phyloP scores from a whole-genome alignment of 1,139 yeast genomes.

The Geotrichum carabidarum region DNA sequence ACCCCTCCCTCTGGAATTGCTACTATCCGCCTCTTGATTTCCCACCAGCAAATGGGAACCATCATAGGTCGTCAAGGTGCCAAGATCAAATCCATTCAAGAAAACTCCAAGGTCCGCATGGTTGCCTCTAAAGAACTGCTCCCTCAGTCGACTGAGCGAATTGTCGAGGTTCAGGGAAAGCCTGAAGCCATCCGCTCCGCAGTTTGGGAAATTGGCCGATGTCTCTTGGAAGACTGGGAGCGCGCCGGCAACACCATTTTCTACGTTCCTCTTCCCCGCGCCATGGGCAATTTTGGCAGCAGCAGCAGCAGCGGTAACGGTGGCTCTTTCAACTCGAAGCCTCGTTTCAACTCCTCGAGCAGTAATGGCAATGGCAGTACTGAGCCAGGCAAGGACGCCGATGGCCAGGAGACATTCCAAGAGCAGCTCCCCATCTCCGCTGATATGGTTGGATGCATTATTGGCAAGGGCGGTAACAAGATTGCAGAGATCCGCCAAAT shows the following conservation, averaged over 20 bases:
- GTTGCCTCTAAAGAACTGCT: slow-evolving; percentile 83
- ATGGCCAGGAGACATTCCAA: slow-evolving; percentile 36
- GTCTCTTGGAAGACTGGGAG: slow-evolving; percentile 66
- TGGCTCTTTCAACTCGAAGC: neutral
- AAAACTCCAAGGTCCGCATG: slow-evolving; percentile 64
- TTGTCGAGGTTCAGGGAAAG: slow-evolving; percentile 83
- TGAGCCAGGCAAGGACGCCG: slow-evolving; percentile 12
- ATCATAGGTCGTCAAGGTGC: slow-evolving; percentile 82
- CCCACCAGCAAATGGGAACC: slow-evolving; percentile 87
- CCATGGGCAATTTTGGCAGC: slow-evolving; percentile 11
- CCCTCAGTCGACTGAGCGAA: slow-evolving; percentile 79
- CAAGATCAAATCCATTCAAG: slow-evolving; percentile 77
- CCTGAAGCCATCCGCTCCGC: slow-evolving; percentile 58
- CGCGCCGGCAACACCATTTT: slow-evolving; percentile 58
- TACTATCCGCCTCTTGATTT: slow-evolving; percentile 65
- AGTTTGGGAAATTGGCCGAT: slow-evolving; percentile 59
- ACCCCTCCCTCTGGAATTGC: slow-evolving; percentile 50
- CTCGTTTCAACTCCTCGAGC: slow-evolving; percentile 12
- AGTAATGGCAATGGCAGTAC: slow-evolving; percentile 14
- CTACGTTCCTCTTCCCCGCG: slow-evolving; percentile 54
- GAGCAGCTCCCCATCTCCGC: slow-evolving; percentile 58
- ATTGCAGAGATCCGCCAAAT: slow-evolving; percentile 80
- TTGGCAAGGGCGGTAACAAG: slow-evolving; percentile 81
- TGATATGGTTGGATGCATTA: slow-evolving; percentile 84
- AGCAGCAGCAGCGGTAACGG: slow-evolving; percentile 14